Percentiles rank a stretch among this genome's conserved stretches.
Evolutionary conservation across 768 basidiomycete species (phyloP).

Genomic region (Pisolithus marmoratus): DNA sequence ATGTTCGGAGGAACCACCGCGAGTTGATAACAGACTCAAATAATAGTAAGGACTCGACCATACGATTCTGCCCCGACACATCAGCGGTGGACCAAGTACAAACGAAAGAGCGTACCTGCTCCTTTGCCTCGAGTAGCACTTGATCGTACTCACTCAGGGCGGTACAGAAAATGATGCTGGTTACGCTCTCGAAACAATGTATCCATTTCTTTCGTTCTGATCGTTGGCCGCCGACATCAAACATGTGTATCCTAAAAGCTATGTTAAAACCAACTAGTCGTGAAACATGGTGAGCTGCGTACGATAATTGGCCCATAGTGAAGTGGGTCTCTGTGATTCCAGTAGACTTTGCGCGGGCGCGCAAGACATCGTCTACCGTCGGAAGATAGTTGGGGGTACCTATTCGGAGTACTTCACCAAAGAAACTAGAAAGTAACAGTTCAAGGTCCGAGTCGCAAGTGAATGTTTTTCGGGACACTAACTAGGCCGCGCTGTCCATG

Average conservation of each 20-base stretch:
- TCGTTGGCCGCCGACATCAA: slow-evolving; percentile 76
- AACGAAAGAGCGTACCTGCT: slow-evolving; percentile 20
- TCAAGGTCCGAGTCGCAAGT: not conserved
- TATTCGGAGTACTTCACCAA: slow-evolving; percentile 79
- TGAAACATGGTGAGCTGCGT: slow-evolving; percentile 13
- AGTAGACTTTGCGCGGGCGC: slow-evolving; percentile 84
- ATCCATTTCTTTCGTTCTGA: slow-evolving; percentile 83
- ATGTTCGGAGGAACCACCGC: slow-evolving; percentile 64
- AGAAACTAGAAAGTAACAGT: slow-evolving; percentile 53
- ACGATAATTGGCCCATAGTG: slow-evolving; percentile 61
- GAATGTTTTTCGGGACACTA: slow-evolving; percentile 24
- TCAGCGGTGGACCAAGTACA: not conserved
- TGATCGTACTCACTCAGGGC: slow-evolving; percentile 75
- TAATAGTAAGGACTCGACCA: slow-evolving; percentile 67
- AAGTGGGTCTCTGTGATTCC: slow-evolving; percentile 90
- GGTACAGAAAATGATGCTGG: slow-evolving; percentile 74
- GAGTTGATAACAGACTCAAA: slow-evolving; percentile 80
- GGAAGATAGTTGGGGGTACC: slow-evolving; percentile 78
- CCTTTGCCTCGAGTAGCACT: slow-evolving; percentile 55
- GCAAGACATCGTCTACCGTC: slow-evolving; percentile 78
- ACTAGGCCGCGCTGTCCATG: slow-evolving; percentile 94
- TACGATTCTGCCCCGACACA: slow-evolving; percentile 49
- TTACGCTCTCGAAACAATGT: slow-evolving; percentile 74
- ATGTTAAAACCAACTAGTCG: not conserved
- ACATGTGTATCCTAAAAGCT: slow-evolving; percentile 52